Base-by-base conservation (phyloP, 1,284 basidiomycete species). In the Trichosporon ovoides region DNA sequence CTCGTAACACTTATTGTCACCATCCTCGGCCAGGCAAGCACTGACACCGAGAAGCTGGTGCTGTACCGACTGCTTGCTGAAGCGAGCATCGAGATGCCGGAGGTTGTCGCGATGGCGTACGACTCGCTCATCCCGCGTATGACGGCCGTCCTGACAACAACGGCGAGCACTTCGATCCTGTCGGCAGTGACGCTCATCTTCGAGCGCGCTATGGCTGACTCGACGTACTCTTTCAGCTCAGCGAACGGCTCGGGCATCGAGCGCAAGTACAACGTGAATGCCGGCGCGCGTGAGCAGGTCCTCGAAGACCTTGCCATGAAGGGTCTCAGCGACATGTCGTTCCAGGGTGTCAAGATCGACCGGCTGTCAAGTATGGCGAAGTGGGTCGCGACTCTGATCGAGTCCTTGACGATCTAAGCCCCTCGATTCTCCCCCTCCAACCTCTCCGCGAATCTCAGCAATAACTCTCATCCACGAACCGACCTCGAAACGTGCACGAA, bases 11-110 rank as follows among this genome's bases (percentile, higher is more conserved):
- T 93, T 68, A 80, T 87, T 35, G 84, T 84, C 2, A 85, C 87
- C 2, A 88, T 93, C 76, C 80, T 93, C 36, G 86, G 84, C n/a
- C 66, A 67, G 7, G 86, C 88, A 0, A 86, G 89, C 71, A 85
- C 87, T 3, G 88, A 91, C 68, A 80, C 81, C 1, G 91, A 95
- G 77, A 86, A 86, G 14, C 85, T 91, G 66, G 86, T 93, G 54
- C 73, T 93, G 49, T 92, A 88, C 71, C 81, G 81, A 48, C 75
- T 93, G 35, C 80, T 95, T 33, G 84, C 89, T 22, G 87, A 91
- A 48, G 82, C 91, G n/a, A 84, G 85, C 22, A 75, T 79, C 13
- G 76, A 80, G 22, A 87, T 85, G 76, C 89, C 89, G 0, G 87
- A 91, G 20, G 82, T 85, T 12, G 80, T 90, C n/a, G 80, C 84